Conservation (phyloP, 1,284 basidiomycete species). For the Vanrija sp. region DNA sequence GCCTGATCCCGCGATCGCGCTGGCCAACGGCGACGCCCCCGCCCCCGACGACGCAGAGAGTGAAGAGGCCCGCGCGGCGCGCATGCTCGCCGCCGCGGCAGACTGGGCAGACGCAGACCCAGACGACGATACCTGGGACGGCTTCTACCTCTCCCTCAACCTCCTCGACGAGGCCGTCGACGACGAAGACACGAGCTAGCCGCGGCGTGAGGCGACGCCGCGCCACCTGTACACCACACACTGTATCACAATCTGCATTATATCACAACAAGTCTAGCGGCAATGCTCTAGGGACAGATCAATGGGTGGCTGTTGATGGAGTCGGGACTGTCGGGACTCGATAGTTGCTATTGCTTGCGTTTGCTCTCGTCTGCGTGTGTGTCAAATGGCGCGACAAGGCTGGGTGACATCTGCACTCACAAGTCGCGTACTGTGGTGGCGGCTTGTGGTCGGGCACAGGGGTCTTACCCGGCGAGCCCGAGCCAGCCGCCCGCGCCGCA, state of each 20-base stretch:
- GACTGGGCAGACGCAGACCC: constrained; percentile 30
- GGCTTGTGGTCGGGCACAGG: constrained; percentile 8
- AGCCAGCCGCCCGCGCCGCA: constrained; percentile 15
- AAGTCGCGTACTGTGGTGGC: background rate
- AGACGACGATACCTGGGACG: constrained; percentile 42
- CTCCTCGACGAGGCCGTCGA: constrained; percentile 23
- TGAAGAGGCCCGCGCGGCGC: constrained; percentile 49
- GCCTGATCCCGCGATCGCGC: constrained; percentile 27
- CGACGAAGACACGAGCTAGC: constrained; percentile 5
- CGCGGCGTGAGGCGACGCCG: background rate
- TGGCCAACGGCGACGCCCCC: background rate
- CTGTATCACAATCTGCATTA: constrained; percentile 5
- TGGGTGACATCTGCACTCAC: constrained; percentile 2
- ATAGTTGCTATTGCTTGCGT: background rate
- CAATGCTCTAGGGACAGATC: no score
- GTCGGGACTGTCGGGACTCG: no score
- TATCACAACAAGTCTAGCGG: background rate
- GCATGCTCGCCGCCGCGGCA: constrained; percentile 30
- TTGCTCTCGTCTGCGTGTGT: constrained; percentile 15
- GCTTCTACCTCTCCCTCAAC: constrained; percentile 40
- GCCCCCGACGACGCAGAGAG: constrained; percentile 53
- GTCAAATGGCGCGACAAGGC: background rate
- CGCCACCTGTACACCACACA: background rate
- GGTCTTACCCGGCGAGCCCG: background rate
- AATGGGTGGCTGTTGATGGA: no score